Percentiles rank a stretch among this genome's conserved stretches.
Conservation (phyloP, 2,329 filamentous ascomycete species). For the Trichoderma afroharzianum region DNA sequence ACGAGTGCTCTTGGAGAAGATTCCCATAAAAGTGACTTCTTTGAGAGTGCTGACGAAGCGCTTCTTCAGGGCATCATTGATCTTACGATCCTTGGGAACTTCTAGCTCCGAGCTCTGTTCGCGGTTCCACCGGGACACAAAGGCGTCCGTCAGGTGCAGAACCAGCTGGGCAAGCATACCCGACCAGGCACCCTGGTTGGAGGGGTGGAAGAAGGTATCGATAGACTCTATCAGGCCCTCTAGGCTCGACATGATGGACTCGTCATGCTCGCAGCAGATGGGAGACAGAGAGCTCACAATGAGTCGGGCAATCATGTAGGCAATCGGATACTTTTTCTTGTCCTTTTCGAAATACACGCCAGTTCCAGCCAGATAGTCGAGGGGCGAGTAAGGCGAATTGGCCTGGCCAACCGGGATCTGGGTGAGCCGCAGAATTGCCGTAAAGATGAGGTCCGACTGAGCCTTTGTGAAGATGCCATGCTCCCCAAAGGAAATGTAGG, state of each 20-base stretch:
- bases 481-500: constrained; percentile 74
- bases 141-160: constrained; percentile 90
- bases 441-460: constrained; percentile 90
- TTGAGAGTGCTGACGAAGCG: constrained; percentile 86
- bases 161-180: constrained; percentile 85
- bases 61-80: constrained; percentile 76
- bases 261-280: constrained; percentile 68
- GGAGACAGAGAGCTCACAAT: constrained; percentile 92
- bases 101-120: constrained; percentile 92
- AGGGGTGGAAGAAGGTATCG: constrained; percentile 98
- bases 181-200: constrained; percentile 91
- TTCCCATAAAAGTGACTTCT: constrained; percentile 96
- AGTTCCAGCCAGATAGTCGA: constrained; percentile 80
- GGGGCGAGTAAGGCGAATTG: constrained; percentile 82
- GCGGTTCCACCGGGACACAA: constrained; percentile 95
- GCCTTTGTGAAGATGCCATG: constrained; percentile 90
- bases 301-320: constrained; percentile 89
- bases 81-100: constrained; percentile 71
- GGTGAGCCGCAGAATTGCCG: constrained; percentile 79
- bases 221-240: constrained; percentile 92
- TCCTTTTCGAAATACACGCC: constrained; percentile 88
- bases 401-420: constrained; percentile 97
- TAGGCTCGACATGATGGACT: constrained; percentile 77
- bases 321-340: constrained; percentile 84
- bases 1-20: constrained; percentile 92